Conservation (phyloP, 768 basidiomycete species). For the Naganishia friedmannii region DNA sequence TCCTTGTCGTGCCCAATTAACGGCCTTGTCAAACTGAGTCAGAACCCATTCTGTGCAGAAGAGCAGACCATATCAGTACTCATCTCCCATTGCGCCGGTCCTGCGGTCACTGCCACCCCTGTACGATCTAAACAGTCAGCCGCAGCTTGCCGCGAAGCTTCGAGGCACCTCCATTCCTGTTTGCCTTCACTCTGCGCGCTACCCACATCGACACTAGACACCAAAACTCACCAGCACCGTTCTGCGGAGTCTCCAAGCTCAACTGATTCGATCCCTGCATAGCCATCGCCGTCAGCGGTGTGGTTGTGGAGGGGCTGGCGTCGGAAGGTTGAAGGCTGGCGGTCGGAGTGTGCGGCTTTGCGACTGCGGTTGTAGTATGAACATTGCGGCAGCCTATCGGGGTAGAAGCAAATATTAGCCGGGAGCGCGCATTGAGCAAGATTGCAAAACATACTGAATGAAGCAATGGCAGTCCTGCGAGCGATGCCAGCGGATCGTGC, state of each 20-base stretch:
- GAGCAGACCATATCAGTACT: neutral
- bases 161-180: too few relatives aligned
- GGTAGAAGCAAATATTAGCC: neutral
- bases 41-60: conserved; percentile 78
- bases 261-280: conserved; percentile 76
- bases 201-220: too few relatives aligned
- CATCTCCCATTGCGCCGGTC: too few relatives aligned
- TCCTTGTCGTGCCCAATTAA: conserved; percentile 95
- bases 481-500: conserved; percentile 19
- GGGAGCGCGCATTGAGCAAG: neutral
- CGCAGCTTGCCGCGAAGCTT: too few relatives aligned
- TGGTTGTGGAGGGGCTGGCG: conserved; percentile 47
- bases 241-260: conserved; percentile 81
- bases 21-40: conserved; percentile 90
- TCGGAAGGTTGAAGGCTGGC: conserved; percentile 40
- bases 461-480: conserved; percentile 29
- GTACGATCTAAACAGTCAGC: too few relatives aligned
- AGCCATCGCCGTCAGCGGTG: conserved; percentile 62
- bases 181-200: too few relatives aligned
- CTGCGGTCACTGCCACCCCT: too few relatives aligned
- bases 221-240: conserved; percentile 68
- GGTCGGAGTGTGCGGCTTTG: conserved; percentile 45
- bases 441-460: conserved; percentile 36
- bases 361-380: conserved; percentile 41
- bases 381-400: conserved; percentile 18